phyloP scores from a whole-genome alignment of 768 basidiomycete species.

The Candolleomyces efflorescens region DNA sequence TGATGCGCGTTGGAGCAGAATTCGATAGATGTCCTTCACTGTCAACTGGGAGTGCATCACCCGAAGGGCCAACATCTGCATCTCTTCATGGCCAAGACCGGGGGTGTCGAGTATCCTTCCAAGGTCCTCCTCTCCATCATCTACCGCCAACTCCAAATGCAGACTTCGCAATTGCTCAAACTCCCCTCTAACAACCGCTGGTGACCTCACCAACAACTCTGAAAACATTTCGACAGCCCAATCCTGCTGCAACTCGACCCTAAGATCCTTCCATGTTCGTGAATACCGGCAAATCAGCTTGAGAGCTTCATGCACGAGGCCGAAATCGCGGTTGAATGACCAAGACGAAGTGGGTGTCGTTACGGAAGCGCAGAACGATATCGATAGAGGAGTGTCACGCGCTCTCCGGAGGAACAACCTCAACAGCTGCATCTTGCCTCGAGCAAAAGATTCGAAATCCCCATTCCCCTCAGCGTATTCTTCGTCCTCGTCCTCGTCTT shows the following conservation, averaged over 20 bases:
- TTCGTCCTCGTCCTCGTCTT: background rate
- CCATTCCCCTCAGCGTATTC: too few relatives aligned
- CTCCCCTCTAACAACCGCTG: background rate
- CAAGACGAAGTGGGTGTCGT: too few relatives aligned
- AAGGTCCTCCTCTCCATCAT: background rate
- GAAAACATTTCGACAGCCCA: background rate
- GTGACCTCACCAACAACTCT: background rate
- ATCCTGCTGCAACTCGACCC: background rate
- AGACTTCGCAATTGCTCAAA: background rate
- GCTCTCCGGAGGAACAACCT: background rate
- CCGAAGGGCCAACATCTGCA: background rate
- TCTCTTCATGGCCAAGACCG: background rate
- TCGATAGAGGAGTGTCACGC: background rate
- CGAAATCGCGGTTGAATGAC: too few relatives aligned
- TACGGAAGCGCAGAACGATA: background rate
- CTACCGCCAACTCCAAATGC: background rate
- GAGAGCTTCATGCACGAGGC: background rate
- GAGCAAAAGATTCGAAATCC: background rate
- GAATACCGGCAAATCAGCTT: background rate
- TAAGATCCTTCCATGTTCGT: background rate
- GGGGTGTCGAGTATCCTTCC: too few relatives aligned
- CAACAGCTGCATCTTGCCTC: background rate
- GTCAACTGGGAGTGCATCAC: background rate
- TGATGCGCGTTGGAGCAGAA: background rate
- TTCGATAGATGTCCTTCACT: background rate